Conservation (phyloP, 768 basidiomycete species). For the Coprinopsis marcescibilis region DNA sequence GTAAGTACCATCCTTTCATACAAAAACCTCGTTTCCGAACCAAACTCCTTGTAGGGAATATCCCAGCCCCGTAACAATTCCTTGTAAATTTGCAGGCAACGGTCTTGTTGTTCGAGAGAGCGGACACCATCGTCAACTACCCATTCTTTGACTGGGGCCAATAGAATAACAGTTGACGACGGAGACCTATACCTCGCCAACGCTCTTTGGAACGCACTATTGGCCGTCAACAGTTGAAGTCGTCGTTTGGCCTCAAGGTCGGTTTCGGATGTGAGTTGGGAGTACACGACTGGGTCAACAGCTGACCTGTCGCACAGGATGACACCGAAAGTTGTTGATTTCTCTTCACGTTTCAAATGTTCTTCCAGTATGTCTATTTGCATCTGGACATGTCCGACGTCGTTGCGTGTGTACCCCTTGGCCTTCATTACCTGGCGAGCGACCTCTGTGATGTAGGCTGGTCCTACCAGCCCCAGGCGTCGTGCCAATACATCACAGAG, state of each 20-base stretch:
- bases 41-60: slow-evolving; percentile 42
- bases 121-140: slow-evolving; percentile 59
- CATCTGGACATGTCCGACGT: slow-evolving; percentile 50
- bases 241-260: slow-evolving; percentile 30
- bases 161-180: slow-evolving; percentile 45
- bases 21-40: slow-evolving; percentile 36
- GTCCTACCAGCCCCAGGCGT: slow-evolving; percentile 30
- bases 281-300: slow-evolving; percentile 60
- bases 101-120: slow-evolving; percentile 41
- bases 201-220: slow-evolving; percentile 34
- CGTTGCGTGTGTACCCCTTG: slow-evolving; percentile 47
- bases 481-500: slow-evolving; percentile 48
- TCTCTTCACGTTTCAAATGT: slow-evolving; percentile 43
- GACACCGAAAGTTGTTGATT: slow-evolving; percentile 18
- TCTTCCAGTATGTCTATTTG: slow-evolving; percentile 56
- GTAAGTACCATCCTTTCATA: slow-evolving; percentile 27
- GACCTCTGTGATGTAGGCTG: slow-evolving; percentile 52
- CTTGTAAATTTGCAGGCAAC: slow-evolving; percentile 34
- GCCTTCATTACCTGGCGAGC: slow-evolving; percentile 52
- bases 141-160: slow-evolving; percentile 55
- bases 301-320: slow-evolving; percentile 61
- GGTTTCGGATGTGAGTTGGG: slow-evolving; percentile 38
- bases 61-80: slow-evolving; percentile 32
- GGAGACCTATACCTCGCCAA: slow-evolving; percentile 35
- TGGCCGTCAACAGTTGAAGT: slow-evolving; percentile 25